Conservation (phyloP, 1,284 basidiomycete species). For the Apiotrichum brassicae region DNA sequence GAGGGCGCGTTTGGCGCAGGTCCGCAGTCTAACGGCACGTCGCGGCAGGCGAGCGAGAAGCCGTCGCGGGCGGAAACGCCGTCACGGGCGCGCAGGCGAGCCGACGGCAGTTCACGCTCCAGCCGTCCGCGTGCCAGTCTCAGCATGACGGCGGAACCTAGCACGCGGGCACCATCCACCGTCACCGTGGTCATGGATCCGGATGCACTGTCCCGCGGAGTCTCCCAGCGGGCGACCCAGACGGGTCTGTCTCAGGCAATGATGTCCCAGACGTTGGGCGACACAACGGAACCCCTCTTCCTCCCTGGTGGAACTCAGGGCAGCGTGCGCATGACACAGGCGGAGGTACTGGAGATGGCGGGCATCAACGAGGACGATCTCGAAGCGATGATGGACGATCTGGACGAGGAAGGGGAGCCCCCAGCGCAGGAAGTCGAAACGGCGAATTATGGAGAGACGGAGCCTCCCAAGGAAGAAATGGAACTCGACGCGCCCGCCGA, state of each 20-base stretch:
- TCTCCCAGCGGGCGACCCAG: no score
- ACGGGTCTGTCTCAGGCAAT: not conserved
- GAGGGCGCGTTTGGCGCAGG: conserved; percentile 30
- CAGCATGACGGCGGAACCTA: conserved; percentile 11
- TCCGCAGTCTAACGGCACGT: not conserved
- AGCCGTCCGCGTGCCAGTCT: conserved; percentile 10
- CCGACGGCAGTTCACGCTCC: not conserved
- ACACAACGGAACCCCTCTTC: conserved; percentile 23
- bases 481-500: conserved; percentile 1
- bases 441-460: no score
- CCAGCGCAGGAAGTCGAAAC: no score
- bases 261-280: not conserved
- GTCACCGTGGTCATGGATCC: not conserved
- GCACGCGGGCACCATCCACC: not conserved
- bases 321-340: conserved; percentile 22
- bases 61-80: not conserved
- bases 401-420: no score
- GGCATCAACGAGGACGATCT: conserved; percentile 26
- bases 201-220: no score
- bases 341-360: conserved; percentile 25
- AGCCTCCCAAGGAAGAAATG: no score
- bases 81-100: not conserved
- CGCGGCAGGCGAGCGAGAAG: not conserved
- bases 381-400: conserved; percentile 27
- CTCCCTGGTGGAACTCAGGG: conserved; percentile 15